phyloP scores from a whole-genome alignment of 164 flowering plant genomes.

The Saururus chinensis region DNA sequence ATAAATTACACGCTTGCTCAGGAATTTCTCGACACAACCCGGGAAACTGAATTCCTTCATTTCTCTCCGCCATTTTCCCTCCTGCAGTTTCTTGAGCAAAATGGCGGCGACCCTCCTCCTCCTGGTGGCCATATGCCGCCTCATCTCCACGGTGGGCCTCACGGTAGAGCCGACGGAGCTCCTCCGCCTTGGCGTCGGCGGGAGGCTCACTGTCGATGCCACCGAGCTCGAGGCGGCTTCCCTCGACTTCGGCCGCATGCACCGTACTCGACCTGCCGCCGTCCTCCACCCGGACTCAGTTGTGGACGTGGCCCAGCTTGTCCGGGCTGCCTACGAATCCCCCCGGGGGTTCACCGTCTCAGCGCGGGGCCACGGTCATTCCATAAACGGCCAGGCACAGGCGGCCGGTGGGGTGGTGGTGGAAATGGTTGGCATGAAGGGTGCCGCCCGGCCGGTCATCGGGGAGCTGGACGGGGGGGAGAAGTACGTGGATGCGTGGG shows the following conservation, averaged over 20 bases:
- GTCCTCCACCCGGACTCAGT: slow-evolving; percentile 62
- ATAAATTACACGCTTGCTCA: not conserved
- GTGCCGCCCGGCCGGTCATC: slow-evolving; percentile 1
- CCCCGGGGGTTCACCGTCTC: slow-evolving; percentile 46
- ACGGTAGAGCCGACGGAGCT: slow-evolving; percentile 24
- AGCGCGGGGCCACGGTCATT: slow-evolving; percentile 91
- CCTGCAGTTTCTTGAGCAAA: not conserved
- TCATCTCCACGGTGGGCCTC: slow-evolving; percentile 46
- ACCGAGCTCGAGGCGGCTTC: slow-evolving; percentile 49
- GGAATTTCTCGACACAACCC: not conserved
- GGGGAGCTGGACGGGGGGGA: not conserved
- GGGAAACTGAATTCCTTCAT: too few relatives aligned
- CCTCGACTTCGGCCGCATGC: slow-evolving; percentile 49
- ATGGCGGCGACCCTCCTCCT: slow-evolving; percentile 11
- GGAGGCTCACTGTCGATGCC: slow-evolving; percentile 38
- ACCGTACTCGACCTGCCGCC: slow-evolving; percentile 38
- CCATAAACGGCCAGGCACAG: slow-evolving; percentile 88
- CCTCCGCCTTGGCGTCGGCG: slow-evolving; percentile 31
- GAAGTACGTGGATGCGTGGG: slow-evolving; percentile 81
- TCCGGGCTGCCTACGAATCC: slow-evolving; percentile 37
- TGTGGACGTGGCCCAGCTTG: slow-evolving; percentile 39
- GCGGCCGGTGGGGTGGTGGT: slow-evolving; percentile 56
- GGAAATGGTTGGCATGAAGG: slow-evolving; percentile 37
- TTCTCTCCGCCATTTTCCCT: too few relatives aligned
- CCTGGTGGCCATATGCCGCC: slow-evolving; percentile 33